Evolutionary conservation across 768 basidiomycete species (phyloP), one percentile per base, ranked within the genome.

Genomic region (Russula sp.): DNA sequence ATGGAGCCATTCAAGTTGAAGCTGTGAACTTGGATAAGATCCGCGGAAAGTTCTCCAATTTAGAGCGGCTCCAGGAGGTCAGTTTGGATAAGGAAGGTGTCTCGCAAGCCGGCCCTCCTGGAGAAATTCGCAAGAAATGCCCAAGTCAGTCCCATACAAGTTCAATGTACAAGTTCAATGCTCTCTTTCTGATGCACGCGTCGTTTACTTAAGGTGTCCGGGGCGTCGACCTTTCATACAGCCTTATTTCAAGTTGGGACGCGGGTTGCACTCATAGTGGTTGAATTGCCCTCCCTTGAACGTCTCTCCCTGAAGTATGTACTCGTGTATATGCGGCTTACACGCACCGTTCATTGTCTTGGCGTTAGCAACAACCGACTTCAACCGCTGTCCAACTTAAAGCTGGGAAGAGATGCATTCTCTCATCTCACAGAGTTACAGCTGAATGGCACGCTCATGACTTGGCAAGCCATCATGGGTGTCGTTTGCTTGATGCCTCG

Each of bases 21-120:
- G 93, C 91, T 5, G 89, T 94, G 4, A 81, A 84, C 51, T 77
- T 97, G 30, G 87, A 91, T 71, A 91, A 87, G 72, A 84, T 97
- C 62, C 81, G 89, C 70, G 76, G 77, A 30, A 89, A 88, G 52
- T 80, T 96, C 30, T 78, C 87, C 5, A 77, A 84, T 59, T 75
- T 98, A 22, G 80, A 81, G 53, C 79, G 79, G 20, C 78, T 98
- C 56, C 84, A 84, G 59, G 89, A 94, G 72, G 83, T 89, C 58
- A 94, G 94, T 64, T 77, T 97, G 32, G 90, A 95, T 71, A 80
- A 78, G 69, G 83, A 87, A 66, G 73, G 77, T 60, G 85, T 96
- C 14, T 80, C 83, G 16, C 71, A 76, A 48, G 80, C 86, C 26
- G 76, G 79, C 63, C 72, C 78, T 28, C 72, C 77, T 28, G 85